Percentiles rank a stretch among this genome's conserved stretches.
Evolutionary conservation across 805 yeast genomes (phyloP).

Genomic region (Suhomyces prunicola): DNA sequence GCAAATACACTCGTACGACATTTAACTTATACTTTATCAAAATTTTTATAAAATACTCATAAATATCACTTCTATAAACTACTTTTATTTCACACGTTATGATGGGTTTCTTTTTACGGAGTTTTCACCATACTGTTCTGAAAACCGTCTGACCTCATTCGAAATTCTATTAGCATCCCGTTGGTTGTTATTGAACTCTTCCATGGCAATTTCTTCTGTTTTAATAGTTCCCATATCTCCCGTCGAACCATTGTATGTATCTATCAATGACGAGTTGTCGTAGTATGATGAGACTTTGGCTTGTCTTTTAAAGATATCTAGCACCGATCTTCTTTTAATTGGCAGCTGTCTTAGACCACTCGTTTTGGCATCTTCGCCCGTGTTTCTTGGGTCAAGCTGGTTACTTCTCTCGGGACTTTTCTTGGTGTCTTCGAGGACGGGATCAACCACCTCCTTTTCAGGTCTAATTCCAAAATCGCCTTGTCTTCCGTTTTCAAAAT

Average conservation of each 20-base stretch:
- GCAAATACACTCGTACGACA: not conserved
- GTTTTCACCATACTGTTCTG: not conserved
- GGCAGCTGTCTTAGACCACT: constrained; percentile 1
- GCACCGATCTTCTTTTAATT: constrained; percentile 31
- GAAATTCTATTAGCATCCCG: constrained; percentile 22
- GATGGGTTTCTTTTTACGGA: not conserved
- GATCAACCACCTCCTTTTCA: not conserved
- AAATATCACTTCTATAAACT: not conserved
- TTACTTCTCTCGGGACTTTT: not conserved
- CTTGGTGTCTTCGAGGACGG: not conserved
- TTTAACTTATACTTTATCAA: not conserved
- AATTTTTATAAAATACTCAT: not conserved
- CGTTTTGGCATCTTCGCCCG: not conserved
- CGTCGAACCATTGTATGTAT: constrained; percentile 25
- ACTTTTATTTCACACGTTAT: not conserved
- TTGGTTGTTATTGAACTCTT: constrained; percentile 30
- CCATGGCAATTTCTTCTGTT: constrained; percentile 54
- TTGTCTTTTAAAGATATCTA: constrained; percentile 33
- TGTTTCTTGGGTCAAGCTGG: not conserved
- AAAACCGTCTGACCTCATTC: constrained; percentile 11
- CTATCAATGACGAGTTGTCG: constrained; percentile 33
- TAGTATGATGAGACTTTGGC: constrained; percentile 12
- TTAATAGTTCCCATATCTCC: constrained; percentile 34
- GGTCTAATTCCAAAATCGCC: not conserved
- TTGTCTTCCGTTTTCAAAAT: constrained; percentile 2